phyloP scores from a whole-genome alignment of 78 protist species.

The Chrysochromulina tobinii region DNA sequence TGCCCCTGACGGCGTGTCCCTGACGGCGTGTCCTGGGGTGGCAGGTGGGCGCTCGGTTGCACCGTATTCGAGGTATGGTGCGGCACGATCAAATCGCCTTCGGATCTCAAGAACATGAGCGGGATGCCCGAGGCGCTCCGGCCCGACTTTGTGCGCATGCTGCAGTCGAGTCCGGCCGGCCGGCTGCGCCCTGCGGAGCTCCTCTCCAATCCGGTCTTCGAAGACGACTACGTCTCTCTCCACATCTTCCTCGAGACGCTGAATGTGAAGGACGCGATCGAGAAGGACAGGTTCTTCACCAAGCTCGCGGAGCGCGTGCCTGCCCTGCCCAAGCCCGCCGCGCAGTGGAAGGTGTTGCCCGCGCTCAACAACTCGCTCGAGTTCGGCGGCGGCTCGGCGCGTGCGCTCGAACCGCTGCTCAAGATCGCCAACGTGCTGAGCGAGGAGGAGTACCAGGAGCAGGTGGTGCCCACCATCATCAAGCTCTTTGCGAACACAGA shows the following conservation, averaged over 20 bases:
- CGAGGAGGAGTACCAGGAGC: conserved; percentile 22
- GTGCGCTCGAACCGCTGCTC: conserved; percentile 43
- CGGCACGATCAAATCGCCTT: neutral
- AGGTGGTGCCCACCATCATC: conserved; percentile 26
- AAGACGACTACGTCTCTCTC: neutral
- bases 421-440: conserved; percentile 9
- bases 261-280: conserved; percentile 39
- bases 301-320: conserved; percentile 12
- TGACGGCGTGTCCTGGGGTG: too few relatives aligned
- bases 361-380: conserved; percentile 33
- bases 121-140: neutral
- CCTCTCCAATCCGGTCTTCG: neutral
- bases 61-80: neutral
- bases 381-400: conserved; percentile 40
- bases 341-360: conserved; percentile 44
- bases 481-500: conserved; percentile 35
- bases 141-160: neutral
- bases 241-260: neutral
- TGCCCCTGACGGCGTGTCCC: too few relatives aligned
- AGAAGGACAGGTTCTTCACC: conserved; percentile 36
- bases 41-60: conserved; percentile 8
- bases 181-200: conserved; percentile 1
- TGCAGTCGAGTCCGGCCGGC: neutral
- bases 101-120: neutral
- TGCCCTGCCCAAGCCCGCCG: conserved; percentile 28